Base-by-base conservation (phyloP, 2,329 filamentous ascomycete genomes). In the Sclerotinia sclerotiorum region DNA sequence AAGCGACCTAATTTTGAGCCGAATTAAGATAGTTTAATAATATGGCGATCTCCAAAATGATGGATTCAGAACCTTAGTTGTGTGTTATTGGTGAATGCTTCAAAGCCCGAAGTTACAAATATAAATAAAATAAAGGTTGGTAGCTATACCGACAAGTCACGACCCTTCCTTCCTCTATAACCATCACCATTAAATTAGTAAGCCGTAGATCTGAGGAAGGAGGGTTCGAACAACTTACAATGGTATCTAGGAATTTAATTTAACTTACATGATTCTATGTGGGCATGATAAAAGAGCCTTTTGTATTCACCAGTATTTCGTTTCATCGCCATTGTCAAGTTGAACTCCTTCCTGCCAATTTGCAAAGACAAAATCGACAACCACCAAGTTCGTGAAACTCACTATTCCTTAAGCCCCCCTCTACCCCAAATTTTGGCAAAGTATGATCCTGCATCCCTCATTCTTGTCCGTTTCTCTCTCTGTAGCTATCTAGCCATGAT, bases 261-360 rank as follows among this genome's bases (percentile, higher is more conserved):
- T 35, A 2, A 35, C 32, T n/a, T 19, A n/a, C 3, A 15, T 4
- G 8, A 35, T 2, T 5, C 10, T n/a, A 19, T 15, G 8, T 5
- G 5, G 32, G 13, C 4, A 21, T 15, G 29, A 35, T 5, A 55
- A 19, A 5, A 3, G 10, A 55, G n/a, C 10, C 29, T 5, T 11
- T 29, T 39, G 2, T 7, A 42, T 57, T 10, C n/a, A 24, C 5
- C 15, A 6, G 24, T 39, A 39, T 56, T 82, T 81, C 69, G 70
- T 84, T 62, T 46, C 6, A 5, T 2, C 19, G 5, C 48, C 48
- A 49, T 49, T 32, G 17, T 39, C 15, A 15, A 24, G 39, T 4
- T 42, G 39, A 6, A 42, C 39, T 17, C 39, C 13, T 42, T 42
- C 39, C 39, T 17, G 39, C 39, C 39, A 15, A 35, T 35, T 35